Percentiles rank a stretch among this genome's conserved stretches.
These are phyloP conservation scores for Whalleya microplaca DNA, from an alignment of 2,329 filamentous ascomycete genomes.

Conservation along the genomic window DNA sequence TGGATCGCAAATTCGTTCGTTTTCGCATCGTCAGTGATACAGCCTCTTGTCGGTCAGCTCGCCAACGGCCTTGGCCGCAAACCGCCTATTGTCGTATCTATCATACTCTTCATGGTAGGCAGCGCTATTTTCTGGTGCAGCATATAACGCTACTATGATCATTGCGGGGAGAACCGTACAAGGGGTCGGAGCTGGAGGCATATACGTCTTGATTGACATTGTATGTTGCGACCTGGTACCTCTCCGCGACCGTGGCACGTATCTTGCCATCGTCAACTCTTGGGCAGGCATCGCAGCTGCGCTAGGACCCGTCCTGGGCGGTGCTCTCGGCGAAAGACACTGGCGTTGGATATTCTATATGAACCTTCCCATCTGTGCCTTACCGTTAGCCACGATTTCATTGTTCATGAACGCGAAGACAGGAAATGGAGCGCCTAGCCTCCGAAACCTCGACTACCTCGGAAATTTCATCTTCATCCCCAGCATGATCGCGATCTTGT, in stretches of 20 bases:
- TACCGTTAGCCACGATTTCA: slow-evolving; percentile 30
- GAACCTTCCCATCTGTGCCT: slow-evolving; percentile 36
- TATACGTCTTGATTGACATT: slow-evolving; percentile 47
- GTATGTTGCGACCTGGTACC: slow-evolving; percentile 54
- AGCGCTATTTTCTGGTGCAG: slow-evolving; percentile 49
- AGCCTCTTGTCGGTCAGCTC: slow-evolving; percentile 49
- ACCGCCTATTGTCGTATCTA: slow-evolving; percentile 37
- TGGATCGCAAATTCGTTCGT: slow-evolving; percentile 23
- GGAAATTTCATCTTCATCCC: slow-evolving; percentile 42
- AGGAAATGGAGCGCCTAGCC: slow-evolving; percentile 24
- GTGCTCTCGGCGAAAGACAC: slow-evolving; percentile 18
- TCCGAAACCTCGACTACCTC: slow-evolving; percentile 43
- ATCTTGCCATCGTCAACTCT: slow-evolving; percentile 38
- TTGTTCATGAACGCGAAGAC: slow-evolving; percentile 34
- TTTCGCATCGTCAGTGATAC: slow-evolving; percentile 40
- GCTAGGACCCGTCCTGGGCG: slow-evolving; percentile 35
- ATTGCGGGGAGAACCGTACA: slow-evolving; percentile 47
- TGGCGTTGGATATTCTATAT: slow-evolving; percentile 48
- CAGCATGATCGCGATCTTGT: slow-evolving; percentile 38
- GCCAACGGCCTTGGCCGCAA: slow-evolving; percentile 52
- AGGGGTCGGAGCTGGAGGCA: slow-evolving; percentile 40
- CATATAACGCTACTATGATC: slow-evolving; percentile 42
- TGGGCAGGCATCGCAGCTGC: slow-evolving; percentile 36
- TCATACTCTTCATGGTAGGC: slow-evolving; percentile 49
- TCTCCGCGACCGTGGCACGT: slow-evolving; percentile 47